Base-by-base conservation (phyloP, 495 filamentous ascomycete genomes). In the Neurospora sp. region DNA sequence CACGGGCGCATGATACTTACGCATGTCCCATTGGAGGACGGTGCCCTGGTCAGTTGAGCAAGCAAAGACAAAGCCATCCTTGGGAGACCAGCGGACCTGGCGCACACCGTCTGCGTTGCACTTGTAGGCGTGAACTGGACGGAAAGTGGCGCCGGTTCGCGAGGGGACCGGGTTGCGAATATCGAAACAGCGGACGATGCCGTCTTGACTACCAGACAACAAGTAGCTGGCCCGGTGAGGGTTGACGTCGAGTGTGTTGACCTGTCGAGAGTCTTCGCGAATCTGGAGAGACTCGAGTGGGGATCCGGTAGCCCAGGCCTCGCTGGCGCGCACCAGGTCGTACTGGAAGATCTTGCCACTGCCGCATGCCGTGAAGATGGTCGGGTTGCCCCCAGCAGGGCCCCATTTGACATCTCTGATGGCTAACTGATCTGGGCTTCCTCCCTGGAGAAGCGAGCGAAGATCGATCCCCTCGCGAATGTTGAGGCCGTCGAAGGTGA, bases 201-300 rank as follows among this genome's bases (percentile, higher is more conserved):
- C 92, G 85, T 98, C 96, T 82, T 97, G 94, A 79, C 94, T 94
- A 35, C 92, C 96, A 5, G 94, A 97, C 35, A 98, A 85, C 42
- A 98, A 81, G 85, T 90, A 88, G 73, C 88, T 89, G 71, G 91
- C 90, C 74, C 88, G 85, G 78, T 92, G 91, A 2, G 96, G 94
- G 79, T 94, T 97, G 82, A 98, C 93, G 54, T 93, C 94, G 44
- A 99, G 85, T 75, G 90, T 90, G 82, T 99, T 95, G 72, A 99
- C 91, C 85, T 97, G 95, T 71, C 96, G 92, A 72, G 87, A 89
- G 81, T 98, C 96, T 79, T 97, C 95, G 5, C 83, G 83, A 27
- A 84, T 86, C 72, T 93, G 89, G 72, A 89, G 90, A 71, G 91
- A 85, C 78, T 96, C 93, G 40, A 96, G 81, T 39, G 90, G 90